Percentiles rank a stretch among this genome's conserved stretches.
These are phyloP conservation scores for Vigna mungo DNA, from an alignment of 306 rosid genomes.

Conservation along the genomic window DNA sequence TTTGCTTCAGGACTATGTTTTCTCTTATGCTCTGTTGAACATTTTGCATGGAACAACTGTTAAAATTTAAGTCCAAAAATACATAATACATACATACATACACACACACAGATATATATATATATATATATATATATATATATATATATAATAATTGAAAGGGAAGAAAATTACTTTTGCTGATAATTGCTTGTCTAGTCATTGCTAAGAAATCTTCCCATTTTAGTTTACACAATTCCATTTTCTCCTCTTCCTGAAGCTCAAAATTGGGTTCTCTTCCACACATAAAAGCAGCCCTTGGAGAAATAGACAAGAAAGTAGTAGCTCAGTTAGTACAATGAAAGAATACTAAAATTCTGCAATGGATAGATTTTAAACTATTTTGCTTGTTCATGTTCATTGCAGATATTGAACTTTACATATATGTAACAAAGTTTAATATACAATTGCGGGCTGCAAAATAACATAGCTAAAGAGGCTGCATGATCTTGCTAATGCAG, in stretches of 20 bases:
- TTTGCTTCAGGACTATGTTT: slow-evolving; percentile 39
- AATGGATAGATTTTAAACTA: slow-evolving; percentile 21
- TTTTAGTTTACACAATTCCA: slow-evolving; percentile 64
- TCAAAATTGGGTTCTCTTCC: slow-evolving; percentile 92
- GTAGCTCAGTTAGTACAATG: background rate
- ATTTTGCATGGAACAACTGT: slow-evolving; percentile 32
- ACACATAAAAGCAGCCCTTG: slow-evolving; percentile 92
- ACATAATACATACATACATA: background rate
- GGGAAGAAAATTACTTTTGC: slow-evolving; percentile 62
- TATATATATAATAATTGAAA: background rate
- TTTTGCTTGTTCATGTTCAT: background rate
- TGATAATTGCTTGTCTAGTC: slow-evolving; percentile 68
- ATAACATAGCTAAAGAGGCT: background rate
- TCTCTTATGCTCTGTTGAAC: slow-evolving; percentile 62
- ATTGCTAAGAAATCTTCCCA: slow-evolving; percentile 87
- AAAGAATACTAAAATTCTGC: background rate
- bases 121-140: background rate
- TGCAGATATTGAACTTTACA: background rate
- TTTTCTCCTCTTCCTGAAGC: slow-evolving; percentile 71
- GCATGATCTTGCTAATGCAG: background rate
- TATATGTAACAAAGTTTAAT: background rate
- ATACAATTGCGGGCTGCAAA: background rate
- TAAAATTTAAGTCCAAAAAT: slow-evolving; percentile 21
- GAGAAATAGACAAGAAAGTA: slow-evolving; percentile 19
- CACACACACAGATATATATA: too few species aligned